Percentiles rank a stretch among this genome's conserved stretches.
Evolutionary conservation across 176 grass and related monocot species (phyloP).

Genomic region (Aegilops sharonensis): DNA sequence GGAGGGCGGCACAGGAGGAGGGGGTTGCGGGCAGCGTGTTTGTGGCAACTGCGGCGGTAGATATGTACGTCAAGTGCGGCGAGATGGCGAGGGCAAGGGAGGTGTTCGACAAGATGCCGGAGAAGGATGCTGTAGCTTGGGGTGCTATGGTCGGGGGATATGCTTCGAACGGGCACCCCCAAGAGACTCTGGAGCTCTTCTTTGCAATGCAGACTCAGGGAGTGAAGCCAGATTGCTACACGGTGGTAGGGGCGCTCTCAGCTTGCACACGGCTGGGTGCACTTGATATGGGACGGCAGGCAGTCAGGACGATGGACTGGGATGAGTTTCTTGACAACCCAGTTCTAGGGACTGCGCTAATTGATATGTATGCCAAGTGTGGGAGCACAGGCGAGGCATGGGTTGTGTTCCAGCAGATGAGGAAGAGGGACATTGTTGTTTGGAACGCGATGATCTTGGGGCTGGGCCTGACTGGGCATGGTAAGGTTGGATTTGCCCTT

Average conservation of each 20-base stretch:
- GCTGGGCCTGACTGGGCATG: slow-evolving; percentile 57
- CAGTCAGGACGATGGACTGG: slow-evolving; percentile 19
- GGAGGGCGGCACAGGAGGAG: slow-evolving; percentile 24
- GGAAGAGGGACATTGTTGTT: slow-evolving; percentile 48
- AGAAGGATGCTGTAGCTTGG: slow-evolving; percentile 59
- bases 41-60: slow-evolving; percentile 47
- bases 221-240: slow-evolving; percentile 47
- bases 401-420: slow-evolving; percentile 53
- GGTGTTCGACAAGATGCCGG: slow-evolving; percentile 52
- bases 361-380: slow-evolving; percentile 74
- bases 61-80: slow-evolving; percentile 64
- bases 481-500: slow-evolving; percentile 46
- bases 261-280: slow-evolving; percentile 59
- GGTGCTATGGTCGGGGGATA: slow-evolving; percentile 66
- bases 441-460: slow-evolving; percentile 75
- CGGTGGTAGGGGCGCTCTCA: slow-evolving; percentile 47
- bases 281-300: slow-evolving; percentile 43
- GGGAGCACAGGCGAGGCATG: slow-evolving; percentile 48
- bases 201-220: slow-evolving; percentile 46
- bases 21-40: slow-evolving; percentile 36
- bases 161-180: slow-evolving; percentile 53
- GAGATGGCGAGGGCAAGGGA: slow-evolving; percentile 43
- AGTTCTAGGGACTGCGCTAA: slow-evolving; percentile 58
- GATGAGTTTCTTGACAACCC: slow-evolving; percentile 54
- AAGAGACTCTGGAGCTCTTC: slow-evolving; percentile 55